Evolutionary conservation across 257 asterid genomes (phyloP).

Genomic region (Rhazya stricta): DNA sequence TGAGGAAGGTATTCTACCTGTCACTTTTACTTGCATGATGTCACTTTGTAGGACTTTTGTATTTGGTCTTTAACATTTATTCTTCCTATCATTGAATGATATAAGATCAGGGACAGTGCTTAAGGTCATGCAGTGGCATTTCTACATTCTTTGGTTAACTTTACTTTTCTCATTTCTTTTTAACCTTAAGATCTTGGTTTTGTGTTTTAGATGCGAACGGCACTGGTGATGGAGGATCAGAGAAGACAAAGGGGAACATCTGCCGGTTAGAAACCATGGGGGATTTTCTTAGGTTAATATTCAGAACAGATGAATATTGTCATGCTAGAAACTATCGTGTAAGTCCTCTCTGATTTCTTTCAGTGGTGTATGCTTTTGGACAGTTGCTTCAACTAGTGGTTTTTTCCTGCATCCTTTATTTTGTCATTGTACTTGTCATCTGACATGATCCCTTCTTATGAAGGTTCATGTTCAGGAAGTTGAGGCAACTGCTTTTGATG

Average conservation of each 20-base stretch:
- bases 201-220: conserved; percentile 48
- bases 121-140: background rate
- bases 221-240: conserved; percentile 51
- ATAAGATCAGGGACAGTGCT: background rate
- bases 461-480: conserved; percentile 88
- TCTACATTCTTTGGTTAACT: background rate
- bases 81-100: background rate
- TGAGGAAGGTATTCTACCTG: conserved; percentile 68
- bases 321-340: conserved; percentile 92
- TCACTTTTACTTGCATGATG: conserved; percentile 21
- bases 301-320: conserved; percentile 49
- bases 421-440: conserved; percentile 11
- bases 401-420: background rate
- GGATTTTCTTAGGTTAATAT: conserved; percentile 66
- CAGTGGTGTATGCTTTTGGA: background rate
- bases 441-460: conserved; percentile 27
- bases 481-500: conserved; percentile 53
- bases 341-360: conserved; percentile 28
- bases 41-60: conserved; percentile 11
- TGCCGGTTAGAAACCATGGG: conserved; percentile 83
- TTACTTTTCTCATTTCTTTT: background rate
- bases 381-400: background rate
- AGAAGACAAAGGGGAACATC: conserved; percentile 48
- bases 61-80: background rate
- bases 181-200: conserved; percentile 16